A percentile compares a stretch with the other conserved stretches of the same genome.
phyloP scores from a whole-genome alignment of 495 filamentous ascomycete species.

The Geopyxis carbonaria region DNA sequence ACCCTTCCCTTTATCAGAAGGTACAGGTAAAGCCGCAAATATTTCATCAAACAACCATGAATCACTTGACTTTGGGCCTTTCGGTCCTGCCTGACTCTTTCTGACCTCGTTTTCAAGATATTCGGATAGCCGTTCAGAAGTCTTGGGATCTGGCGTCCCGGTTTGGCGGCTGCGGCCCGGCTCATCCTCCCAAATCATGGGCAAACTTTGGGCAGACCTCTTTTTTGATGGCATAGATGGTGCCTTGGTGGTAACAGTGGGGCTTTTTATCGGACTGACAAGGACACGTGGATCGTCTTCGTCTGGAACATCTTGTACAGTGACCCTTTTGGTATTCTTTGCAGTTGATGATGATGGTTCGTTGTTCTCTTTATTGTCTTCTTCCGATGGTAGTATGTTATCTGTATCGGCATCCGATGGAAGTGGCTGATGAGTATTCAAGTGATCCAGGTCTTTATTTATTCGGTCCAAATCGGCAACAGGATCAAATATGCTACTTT shows the following conservation, averaged over 20 bases:
- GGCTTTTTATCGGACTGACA: too few species aligned
- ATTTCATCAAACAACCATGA: conserved; percentile 22
- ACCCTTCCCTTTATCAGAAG: conserved; percentile 16
- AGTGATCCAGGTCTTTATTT: conserved; percentile 16
- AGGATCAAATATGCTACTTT: conserved; percentile 8
- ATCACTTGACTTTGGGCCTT: conserved; percentile 12
- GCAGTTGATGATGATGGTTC: conserved; percentile 3
- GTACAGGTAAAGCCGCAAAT: conserved; percentile 19
- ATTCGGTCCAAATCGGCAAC: conserved; percentile 16
- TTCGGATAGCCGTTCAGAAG: neutral
- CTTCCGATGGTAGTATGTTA: conserved; percentile 4
- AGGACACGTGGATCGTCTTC: conserved; percentile 16
- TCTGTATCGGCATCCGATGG: neutral
- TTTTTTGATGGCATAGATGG: too few species aligned
- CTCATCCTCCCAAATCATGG: conserved; percentile 7
- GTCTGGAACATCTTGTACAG: conserved; percentile 19
- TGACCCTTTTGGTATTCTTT: conserved; percentile 11
- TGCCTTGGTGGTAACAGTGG: too few species aligned
- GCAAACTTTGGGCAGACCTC: too few species aligned
- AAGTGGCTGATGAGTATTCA: conserved; percentile 13
- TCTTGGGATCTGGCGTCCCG: too few species aligned
- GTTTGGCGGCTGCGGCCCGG: too few species aligned
- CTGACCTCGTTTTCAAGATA: conserved; percentile 2
- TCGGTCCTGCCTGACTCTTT: conserved; percentile 5
- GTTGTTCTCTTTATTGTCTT: conserved; percentile 21